Base-by-base conservation (phyloP, 1,139 yeast species). In the Candida sanyaensis region DNA sequence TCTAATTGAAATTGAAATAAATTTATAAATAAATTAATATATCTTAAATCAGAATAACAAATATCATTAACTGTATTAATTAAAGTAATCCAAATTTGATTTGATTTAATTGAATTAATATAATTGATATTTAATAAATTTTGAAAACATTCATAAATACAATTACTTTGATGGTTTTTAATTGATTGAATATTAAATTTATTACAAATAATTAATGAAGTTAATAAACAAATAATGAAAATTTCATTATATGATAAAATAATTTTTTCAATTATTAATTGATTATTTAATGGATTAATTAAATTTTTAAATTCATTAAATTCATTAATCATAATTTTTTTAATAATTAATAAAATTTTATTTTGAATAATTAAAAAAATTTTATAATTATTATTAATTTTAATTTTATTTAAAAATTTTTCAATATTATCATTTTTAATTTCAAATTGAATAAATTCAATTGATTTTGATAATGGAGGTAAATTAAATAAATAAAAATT, bases 401-500 rank as follows among this genome's bases (percentile, higher is more conserved):
- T 33, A 31, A 40, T 29, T 21, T 50, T 47, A 10, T 46, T 44
- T 1, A 45, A 38, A 26, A 40, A 51, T 5, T 53, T 44, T 2
- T 52, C 59, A 24, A 47, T 44, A 8, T 54, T 44, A 8, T 54
- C 52, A 9, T 54, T 58, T 10, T 37, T 41, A 1, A 41, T 34
- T 27, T 41, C 42, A 26, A 41, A 45, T 5, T 57, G 58, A n/a
- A 52, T 45, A 28, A 58, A 49, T 36, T 50, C 59, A 37, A 45
- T 51, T 9, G 62, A 54, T 46, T 61, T 66, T 1, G 75, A 57
- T 11, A 68, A 49, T 3, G 75, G 75, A 3, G 75, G 73, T 23
- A 67, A 52, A 3, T 49, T 46, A 21, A 63, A 57, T 4, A 43
- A 49, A 4, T 48, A 44, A 44, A 62, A 64, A 27, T 52, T 55